phyloP scores from a whole-genome alignment of 1,284 basidiomycete genomes.

The Nidula niveotomentosa region DNA sequence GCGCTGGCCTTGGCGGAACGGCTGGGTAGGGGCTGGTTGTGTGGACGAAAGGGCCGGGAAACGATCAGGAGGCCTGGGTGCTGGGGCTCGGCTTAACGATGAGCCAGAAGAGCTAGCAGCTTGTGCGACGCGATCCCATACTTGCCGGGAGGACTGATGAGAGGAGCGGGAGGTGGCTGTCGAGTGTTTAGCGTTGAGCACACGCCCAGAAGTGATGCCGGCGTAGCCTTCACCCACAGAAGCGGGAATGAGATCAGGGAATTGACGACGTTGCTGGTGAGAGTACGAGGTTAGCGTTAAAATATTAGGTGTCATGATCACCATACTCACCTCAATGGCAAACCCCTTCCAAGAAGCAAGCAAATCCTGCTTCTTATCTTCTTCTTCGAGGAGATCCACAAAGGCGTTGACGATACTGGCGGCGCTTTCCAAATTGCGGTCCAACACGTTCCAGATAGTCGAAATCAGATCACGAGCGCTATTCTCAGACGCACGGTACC shows the following conservation, averaged over 20 bases:
- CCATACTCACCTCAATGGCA: conserved; percentile 69
- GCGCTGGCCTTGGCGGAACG: conserved; percentile 43
- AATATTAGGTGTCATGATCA: neutral
- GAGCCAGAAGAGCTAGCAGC: conserved; percentile 65
- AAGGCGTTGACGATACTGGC: conserved; percentile 78
- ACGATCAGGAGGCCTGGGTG: conserved; percentile 26
- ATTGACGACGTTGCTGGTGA: conserved; percentile 77
- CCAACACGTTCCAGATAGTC: conserved; percentile 85
- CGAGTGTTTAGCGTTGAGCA: conserved; percentile 81
- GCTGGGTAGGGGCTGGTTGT: conserved; percentile 22
- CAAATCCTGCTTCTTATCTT: conserved; percentile 81
- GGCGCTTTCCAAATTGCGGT: conserved; percentile 75
- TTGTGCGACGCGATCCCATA: conserved; percentile 88
- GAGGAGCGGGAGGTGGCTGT: conserved; percentile 55
- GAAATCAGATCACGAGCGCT: conserved; percentile 84
- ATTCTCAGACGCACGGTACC: conserved; percentile 79
- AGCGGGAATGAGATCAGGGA: conserved; percentile 74
- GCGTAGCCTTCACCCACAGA: conserved; percentile 68
- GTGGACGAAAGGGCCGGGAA: conserved; percentile 37
- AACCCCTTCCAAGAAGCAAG: conserved; percentile 82
- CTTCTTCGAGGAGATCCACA: conserved; percentile 81
- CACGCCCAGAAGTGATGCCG: conserved; percentile 76
- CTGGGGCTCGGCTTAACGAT: conserved; percentile 15
- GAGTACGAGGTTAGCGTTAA: conserved; percentile 4
- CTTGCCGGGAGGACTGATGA: conserved; percentile 58